These are phyloP conservation scores for Breynia disticha DNA, from an alignment of 441 rosid species.

Conservation along the genomic window DNA sequence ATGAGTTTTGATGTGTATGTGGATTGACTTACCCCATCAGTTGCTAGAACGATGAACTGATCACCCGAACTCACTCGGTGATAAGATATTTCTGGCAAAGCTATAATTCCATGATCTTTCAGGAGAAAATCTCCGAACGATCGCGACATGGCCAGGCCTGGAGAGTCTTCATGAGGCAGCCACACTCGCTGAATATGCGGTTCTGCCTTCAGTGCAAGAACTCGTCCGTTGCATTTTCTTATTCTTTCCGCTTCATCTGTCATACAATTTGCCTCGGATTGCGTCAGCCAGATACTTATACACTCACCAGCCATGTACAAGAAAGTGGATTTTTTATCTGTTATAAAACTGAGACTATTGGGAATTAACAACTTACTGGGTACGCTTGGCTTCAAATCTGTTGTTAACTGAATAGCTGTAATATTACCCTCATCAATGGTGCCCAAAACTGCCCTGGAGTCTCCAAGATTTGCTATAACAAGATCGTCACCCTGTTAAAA, in stretches of 20 bases:
- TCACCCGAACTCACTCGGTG: constrained; percentile 43
- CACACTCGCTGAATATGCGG: constrained; percentile 73
- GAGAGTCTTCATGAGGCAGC: constrained; percentile 62
- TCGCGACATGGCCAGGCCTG: constrained; percentile 84
- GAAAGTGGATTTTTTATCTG: too few species aligned
- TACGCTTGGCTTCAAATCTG: constrained; percentile 67
- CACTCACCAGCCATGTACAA: not conserved
- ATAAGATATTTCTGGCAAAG: constrained; percentile 50
- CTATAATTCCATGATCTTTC: constrained; percentile 59
- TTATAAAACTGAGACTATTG: too few species aligned
- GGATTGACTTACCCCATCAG: constrained; percentile 54
- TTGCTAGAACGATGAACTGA: constrained; percentile 60
- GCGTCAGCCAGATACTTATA: not conserved
- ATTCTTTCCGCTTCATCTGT: constrained; percentile 76
- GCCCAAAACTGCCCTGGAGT: constrained; percentile 74
- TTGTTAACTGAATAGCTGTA: constrained; percentile 50
- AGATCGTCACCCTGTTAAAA: constrained; percentile 49
- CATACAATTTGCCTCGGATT: not conserved
- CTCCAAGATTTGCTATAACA: constrained; percentile 79
- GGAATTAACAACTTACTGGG: constrained; percentile 37
- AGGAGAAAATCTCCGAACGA: constrained; percentile 73
- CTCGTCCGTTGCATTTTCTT: constrained; percentile 59
- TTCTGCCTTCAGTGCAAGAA: constrained; percentile 56
- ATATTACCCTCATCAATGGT: constrained; percentile 34
- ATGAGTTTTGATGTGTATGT: not conserved